Conservation (phyloP, 495 filamentous ascomycete species). For the Aspergillus nidulans region DNA sequence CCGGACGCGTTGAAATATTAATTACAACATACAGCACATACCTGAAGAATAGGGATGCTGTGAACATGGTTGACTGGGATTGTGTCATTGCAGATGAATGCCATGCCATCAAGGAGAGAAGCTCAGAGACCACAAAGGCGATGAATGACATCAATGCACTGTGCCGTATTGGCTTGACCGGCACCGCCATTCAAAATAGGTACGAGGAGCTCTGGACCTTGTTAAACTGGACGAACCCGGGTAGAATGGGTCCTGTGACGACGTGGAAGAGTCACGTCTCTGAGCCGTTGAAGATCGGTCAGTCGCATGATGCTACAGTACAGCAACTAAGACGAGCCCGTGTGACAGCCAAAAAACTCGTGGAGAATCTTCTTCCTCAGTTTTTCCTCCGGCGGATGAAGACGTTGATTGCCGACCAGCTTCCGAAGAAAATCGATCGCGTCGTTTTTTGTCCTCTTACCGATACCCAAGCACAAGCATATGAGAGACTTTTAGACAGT, state of each 20-base stretch:
- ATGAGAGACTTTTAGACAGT: conserved; percentile 73
- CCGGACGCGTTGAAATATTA: conserved; percentile 78
- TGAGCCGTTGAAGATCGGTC: conserved; percentile 76
- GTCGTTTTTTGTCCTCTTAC: conserved; percentile 96
- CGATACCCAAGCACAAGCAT: conserved; percentile 75
- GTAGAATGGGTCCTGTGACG: conserved; percentile 69
- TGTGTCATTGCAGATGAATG: conserved; percentile 97
- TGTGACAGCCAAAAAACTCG: conserved; percentile 78
- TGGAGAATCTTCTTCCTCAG: conserved; percentile 80
- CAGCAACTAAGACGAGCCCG: conserved; percentile 76
- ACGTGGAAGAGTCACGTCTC: conserved; percentile 77
- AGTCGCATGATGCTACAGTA: conserved; percentile 88
- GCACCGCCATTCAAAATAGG: conserved; percentile 96
- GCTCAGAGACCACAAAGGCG: conserved; percentile 70
- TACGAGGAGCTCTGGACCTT: conserved; percentile 98
- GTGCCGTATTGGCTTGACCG: conserved; percentile 89
- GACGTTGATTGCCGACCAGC: conserved; percentile 82
- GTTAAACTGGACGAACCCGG: conserved; percentile 95
- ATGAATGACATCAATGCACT: conserved; percentile 93
- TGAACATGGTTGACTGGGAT: conserved; percentile 91
- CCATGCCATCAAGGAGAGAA: conserved; percentile 80
- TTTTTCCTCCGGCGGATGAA: conserved; percentile 96
- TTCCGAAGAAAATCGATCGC: conserved; percentile 92
- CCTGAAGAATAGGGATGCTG: conserved; percentile 61
- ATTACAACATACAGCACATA: conserved; percentile 94